Evolutionary conservation across 2,329 filamentous ascomycete genomes (phyloP).

Genomic region (Neoascochyta sp.): DNA sequence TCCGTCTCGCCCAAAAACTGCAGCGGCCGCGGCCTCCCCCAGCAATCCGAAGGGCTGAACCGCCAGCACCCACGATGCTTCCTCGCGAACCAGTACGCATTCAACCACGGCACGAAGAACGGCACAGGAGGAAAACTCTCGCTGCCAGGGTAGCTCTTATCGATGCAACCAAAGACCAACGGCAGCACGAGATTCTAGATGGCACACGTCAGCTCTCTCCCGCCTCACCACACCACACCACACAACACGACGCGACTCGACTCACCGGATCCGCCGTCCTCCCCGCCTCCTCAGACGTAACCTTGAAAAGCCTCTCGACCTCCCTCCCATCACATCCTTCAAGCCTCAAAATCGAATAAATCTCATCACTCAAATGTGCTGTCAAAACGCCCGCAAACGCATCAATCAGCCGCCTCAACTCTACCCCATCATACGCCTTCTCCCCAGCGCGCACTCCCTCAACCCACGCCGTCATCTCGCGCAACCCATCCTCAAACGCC

Average conservation of each 20-base stretch:
- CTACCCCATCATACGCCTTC: conserved; percentile 8
- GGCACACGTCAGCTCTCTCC: background rate
- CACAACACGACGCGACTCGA: background rate
- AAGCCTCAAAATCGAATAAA: conserved; percentile 14
- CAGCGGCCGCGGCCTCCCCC: conserved; percentile 25
- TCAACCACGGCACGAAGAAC: conserved; percentile 34
- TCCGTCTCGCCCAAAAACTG: no score
- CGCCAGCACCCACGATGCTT: conserved; percentile 31
- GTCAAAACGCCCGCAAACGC: conserved; percentile 12
- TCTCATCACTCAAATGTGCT: conserved; percentile 21
- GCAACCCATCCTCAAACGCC: conserved; percentile 29
- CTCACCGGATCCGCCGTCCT: conserved; percentile 9
- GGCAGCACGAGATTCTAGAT: conserved; percentile 23
- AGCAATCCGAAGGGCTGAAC: conserved; percentile 36
- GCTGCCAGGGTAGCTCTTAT: conserved; percentile 31
- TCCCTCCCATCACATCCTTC: conserved; percentile 10
- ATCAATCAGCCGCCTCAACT: conserved; percentile 13
- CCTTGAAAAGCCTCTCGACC: conserved; percentile 7
- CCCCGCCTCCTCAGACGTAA: background rate
- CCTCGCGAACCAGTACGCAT: conserved; percentile 31
- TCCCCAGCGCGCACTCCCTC: conserved; percentile 1
- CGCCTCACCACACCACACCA: no score
- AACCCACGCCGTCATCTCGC: conserved; percentile 23
- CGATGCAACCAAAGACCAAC: conserved; percentile 33
- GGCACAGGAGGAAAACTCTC: conserved; percentile 33